Evolutionary conservation across 2,329 filamentous ascomycete species (phyloP).

Genomic region (Microsporum canis): DNA sequence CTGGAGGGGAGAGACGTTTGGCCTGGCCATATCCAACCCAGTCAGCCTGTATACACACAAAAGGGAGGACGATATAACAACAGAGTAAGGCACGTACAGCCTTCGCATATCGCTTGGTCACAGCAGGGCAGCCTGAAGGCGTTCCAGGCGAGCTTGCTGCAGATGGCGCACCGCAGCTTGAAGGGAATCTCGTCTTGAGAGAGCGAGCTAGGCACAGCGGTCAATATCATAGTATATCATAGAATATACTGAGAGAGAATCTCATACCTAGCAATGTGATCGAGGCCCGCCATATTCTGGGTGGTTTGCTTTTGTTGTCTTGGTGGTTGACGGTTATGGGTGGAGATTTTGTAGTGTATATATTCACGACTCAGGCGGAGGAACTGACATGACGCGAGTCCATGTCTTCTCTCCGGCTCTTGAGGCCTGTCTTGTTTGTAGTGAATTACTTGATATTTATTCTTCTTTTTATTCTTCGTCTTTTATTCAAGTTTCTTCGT

Average conservation of each 20-base stretch:
- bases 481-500: neutral
- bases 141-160: constrained; percentile 80
- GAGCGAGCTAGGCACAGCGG: constrained; percentile 48
- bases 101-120: constrained; percentile 85
- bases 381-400: neutral
- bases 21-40: constrained; percentile 38
- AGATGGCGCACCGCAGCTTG: constrained; percentile 88
- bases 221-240: neutral
- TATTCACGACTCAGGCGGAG: neutral
- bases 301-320: neutral
- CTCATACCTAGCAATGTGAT: constrained; percentile 34
- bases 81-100: constrained; percentile 51
- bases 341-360: neutral
- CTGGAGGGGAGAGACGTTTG: constrained; percentile 63
- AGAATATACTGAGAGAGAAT: neutral
- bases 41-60: constrained; percentile 9
- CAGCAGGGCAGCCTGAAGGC: constrained; percentile 88
- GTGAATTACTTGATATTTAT: neutral
- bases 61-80: neutral
- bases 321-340: neutral
- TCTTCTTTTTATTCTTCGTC: neutral
- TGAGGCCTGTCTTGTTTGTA: neutral
- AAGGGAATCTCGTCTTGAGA: constrained; percentile 80
- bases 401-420: neutral
- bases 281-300: constrained; percentile 27